A percentile compares a stretch with the other conserved stretches of the same genome.
phyloP scores from a whole-genome alignment of 306 rosid species.

The Biancaea sappan region DNA sequence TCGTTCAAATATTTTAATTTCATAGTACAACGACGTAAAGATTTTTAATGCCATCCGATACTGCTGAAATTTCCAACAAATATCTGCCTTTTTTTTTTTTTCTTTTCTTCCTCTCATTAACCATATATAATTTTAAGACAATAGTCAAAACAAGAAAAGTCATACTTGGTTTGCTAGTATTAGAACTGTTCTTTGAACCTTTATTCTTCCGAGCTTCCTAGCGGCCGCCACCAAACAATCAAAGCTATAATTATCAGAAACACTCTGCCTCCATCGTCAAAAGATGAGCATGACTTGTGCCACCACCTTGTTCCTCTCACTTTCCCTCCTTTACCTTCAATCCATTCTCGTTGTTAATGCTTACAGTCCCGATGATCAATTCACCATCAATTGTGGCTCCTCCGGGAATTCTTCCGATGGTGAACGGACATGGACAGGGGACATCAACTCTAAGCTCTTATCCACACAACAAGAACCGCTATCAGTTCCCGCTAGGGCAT shows the following conservation, averaged over 20 bases:
- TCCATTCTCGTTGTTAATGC: slow-evolving; percentile 19
- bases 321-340: not conserved
- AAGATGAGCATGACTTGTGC: slow-evolving; percentile 16
- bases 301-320: slow-evolving; percentile 12
- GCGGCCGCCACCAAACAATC: not conserved
- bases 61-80: too few species aligned
- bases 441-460: slow-evolving; percentile 35
- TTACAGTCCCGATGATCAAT: slow-evolving; percentile 28
- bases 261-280: not conserved
- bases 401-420: slow-evolving; percentile 30
- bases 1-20: too few species aligned
- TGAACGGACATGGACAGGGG: slow-evolving; percentile 39
- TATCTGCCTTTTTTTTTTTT: too few species aligned
- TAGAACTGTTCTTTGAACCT: not conserved
- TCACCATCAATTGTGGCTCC: slow-evolving; percentile 47
- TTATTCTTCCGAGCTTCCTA: not conserved
- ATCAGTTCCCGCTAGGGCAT: not conserved
- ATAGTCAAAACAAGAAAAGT: too few species aligned
- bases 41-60: too few species aligned
- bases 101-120: too few species aligned
- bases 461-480: not conserved
- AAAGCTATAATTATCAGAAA: not conserved
- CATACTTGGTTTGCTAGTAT: not conserved
- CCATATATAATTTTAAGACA: too few species aligned
- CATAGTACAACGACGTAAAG: too few species aligned